Conservation (phyloP, 805 yeast species). For the Yarrowia alimentaria region DNA sequence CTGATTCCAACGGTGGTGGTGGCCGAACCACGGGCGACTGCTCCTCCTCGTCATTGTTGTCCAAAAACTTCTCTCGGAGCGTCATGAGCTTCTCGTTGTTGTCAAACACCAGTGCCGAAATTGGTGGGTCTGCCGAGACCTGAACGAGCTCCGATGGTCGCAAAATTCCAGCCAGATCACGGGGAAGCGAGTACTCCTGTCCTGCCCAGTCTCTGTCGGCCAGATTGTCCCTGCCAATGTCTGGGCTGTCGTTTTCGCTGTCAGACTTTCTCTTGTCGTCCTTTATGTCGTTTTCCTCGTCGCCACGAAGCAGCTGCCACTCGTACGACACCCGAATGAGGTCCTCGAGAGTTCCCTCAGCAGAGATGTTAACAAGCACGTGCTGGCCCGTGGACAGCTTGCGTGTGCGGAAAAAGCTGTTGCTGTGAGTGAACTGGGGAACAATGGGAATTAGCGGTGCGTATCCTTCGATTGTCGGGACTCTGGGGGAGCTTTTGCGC, state of each 20-base stretch:
- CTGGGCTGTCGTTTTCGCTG: neutral
- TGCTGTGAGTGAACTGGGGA: constrained; percentile 32
- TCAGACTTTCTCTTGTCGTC: neutral
- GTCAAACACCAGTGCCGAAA: constrained; percentile 32
- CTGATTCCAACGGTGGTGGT: too few species aligned
- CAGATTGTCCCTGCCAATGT: constrained; percentile 7
- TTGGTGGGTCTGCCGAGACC: constrained; percentile 30
- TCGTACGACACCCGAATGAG: constrained; percentile 34
- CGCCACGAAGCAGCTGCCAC: constrained; percentile 28
- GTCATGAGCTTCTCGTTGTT: constrained; percentile 31
- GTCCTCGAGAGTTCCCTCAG: constrained; percentile 33
- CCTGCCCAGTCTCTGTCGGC: constrained; percentile 22
- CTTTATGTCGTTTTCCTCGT: neutral
- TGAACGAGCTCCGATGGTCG: constrained; percentile 32
- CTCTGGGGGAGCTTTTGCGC: constrained; percentile 4
- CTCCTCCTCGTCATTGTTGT: constrained; percentile 7
- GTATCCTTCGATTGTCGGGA: constrained; percentile 32
- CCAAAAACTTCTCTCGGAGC: constrained; percentile 31
- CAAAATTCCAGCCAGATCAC: constrained; percentile 30
- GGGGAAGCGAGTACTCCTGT: constrained; percentile 15
- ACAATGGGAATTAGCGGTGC: constrained; percentile 31
- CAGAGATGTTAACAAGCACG: constrained; percentile 33
- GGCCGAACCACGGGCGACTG: too few species aligned
- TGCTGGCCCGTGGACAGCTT: constrained; percentile 29
- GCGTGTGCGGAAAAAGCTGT: constrained; percentile 32